A percentile compares a stretch with the other conserved stretches of the same genome.
These are phyloP conservation scores for Fraxinus velutina DNA, from an alignment of 305 asterid species.

Conservation along the genomic window DNA sequence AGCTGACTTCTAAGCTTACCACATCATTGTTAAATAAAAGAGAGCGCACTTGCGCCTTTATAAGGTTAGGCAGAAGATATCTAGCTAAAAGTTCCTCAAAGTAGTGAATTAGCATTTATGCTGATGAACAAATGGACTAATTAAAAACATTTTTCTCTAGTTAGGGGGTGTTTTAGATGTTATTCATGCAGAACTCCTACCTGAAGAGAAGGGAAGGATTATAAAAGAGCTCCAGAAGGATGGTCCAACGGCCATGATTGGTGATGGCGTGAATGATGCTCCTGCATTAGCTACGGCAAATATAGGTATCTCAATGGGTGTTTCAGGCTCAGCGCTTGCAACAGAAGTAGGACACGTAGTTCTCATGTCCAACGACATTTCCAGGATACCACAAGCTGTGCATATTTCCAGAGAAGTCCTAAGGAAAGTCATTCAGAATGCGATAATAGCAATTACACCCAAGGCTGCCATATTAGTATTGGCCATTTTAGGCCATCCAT, in stretches of 20 bases:
- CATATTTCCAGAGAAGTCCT: conserved; percentile 47
- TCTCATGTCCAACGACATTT: conserved; percentile 79
- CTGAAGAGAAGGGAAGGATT: conserved; percentile 60
- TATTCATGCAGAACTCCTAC: conserved; percentile 66
- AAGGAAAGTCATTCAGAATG: conserved; percentile 62
- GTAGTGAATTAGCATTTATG: neutral
- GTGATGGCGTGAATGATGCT: conserved; percentile 87
- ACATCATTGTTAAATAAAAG: neutral
- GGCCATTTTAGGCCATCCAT: conserved; percentile 81
- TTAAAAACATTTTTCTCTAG: conserved; percentile 27
- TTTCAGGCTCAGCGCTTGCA: conserved; percentile 85
- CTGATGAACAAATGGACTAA: too few species aligned
- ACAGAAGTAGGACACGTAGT: conserved; percentile 69
- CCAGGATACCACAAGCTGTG: conserved; percentile 52
- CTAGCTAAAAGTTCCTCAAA: neutral
- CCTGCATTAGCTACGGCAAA: conserved; percentile 80
- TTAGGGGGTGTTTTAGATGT: conserved; percentile 53
- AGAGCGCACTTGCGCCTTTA: neutral
- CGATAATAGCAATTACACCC: conserved; percentile 43
- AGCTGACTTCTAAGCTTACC: neutral
- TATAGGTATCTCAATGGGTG: conserved; percentile 85
- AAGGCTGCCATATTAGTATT: conserved; percentile 63
- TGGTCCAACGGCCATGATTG: conserved; percentile 71
- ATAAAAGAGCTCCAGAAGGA: conserved; percentile 54
- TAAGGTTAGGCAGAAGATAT: neutral